Percentiles rank a stretch among this genome's conserved stretches.
Evolutionary conservation across 129 eudicot species (phyloP).

Genomic region (Cynara cardunculus): DNA sequence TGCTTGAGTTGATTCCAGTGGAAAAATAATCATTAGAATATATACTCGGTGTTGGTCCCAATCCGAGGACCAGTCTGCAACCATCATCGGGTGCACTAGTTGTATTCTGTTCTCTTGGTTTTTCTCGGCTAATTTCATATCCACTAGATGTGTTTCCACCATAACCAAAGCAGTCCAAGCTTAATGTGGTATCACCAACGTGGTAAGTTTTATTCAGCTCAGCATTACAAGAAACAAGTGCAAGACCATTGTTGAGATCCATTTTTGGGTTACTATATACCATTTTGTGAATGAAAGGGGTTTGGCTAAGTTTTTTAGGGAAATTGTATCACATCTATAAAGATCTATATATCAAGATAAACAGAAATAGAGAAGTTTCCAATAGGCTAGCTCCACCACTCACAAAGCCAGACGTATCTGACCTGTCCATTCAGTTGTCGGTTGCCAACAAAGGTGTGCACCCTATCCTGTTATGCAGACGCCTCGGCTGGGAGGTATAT

Average conservation of each 20-base stretch:
- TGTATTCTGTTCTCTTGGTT: constrained; percentile 19
- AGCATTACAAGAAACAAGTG: constrained; percentile 44
- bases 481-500: constrained; percentile 11
- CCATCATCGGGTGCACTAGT: constrained; percentile 60
- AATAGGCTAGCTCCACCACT: constrained; percentile 74
- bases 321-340: constrained; percentile 8
- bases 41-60: constrained; percentile 77
- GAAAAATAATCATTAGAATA: constrained; percentile 43
- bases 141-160: constrained; percentile 39
- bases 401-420: constrained; percentile 90
- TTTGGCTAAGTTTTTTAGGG: background rate
- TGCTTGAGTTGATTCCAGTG: constrained; percentile 24
- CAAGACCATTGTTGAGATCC: constrained; percentile 46
- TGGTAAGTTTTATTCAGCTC: constrained; percentile 29
- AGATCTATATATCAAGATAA: constrained; percentile 44
- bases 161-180: constrained; percentile 84
- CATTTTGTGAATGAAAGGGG: constrained; percentile 19
- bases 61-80: constrained; percentile 84
- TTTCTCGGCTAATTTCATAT: constrained; percentile 24
- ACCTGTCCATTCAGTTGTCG: constrained; percentile 63
- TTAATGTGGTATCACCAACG: constrained; percentile 67
- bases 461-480: constrained; percentile 10
- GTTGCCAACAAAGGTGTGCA: background rate
- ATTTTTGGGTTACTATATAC: constrained; percentile 37
- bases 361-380: constrained; percentile 31